phyloP scores from a whole-genome alignment of 306 rosid species.

The Comarum palustre region DNA sequence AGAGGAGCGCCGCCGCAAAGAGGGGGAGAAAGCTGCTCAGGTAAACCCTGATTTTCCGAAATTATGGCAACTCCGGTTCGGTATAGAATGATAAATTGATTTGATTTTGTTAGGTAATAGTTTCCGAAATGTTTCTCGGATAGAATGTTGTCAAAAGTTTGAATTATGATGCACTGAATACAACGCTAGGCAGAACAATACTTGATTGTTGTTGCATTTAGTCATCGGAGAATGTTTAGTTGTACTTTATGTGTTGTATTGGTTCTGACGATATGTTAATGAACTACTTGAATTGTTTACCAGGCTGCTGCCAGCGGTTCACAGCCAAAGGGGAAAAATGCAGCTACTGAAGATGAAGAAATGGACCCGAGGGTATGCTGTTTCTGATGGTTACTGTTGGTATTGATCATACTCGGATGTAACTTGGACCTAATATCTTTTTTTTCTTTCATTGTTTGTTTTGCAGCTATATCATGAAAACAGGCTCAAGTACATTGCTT shows the following conservation, averaged over 20 bases:
- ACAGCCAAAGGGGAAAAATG: constrained; percentile 46
- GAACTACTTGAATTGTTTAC: constrained; percentile 1
- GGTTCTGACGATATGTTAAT: background rate
- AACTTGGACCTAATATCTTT: background rate
- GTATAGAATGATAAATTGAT: background rate
- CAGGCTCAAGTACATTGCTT: constrained; percentile 63
- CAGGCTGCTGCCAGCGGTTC: constrained; percentile 56
- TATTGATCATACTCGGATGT: background rate
- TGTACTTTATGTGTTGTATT: background rate
- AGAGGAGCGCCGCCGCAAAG: constrained; percentile 67
- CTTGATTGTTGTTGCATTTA: background rate
- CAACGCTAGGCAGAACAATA: background rate
- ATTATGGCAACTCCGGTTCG: background rate
- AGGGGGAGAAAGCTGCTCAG: constrained; percentile 75
- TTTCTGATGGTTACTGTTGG: background rate
- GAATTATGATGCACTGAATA: background rate
- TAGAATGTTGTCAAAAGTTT: background rate
- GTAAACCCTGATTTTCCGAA: constrained; percentile 18
- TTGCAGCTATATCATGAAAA: constrained; percentile 82
- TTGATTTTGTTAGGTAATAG: background rate
- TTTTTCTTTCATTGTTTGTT: constrained; percentile 10
- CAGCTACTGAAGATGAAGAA: constrained; percentile 64
- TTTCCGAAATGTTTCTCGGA: background rate
- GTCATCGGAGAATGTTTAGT: background rate
- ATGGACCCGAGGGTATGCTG: constrained; percentile 83